Evolutionary conservation across 345 rosid genomes (phyloP), one percentile per base, ranked within the genome.

Genomic region (Linum usitatissimum): DNA sequence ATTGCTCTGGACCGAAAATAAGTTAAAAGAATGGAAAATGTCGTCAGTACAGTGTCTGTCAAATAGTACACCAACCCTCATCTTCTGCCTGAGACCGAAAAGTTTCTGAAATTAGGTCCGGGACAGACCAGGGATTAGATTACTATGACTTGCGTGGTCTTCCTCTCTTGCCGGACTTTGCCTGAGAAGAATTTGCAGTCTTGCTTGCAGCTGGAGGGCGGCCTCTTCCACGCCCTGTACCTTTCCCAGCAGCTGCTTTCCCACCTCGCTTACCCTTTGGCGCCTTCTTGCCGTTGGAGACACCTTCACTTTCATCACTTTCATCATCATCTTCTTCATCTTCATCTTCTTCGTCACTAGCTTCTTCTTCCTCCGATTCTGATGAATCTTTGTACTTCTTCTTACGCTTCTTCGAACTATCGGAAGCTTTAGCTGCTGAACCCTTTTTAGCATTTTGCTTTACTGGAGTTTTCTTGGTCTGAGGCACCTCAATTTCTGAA

Each of bases 111-210:
- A 21, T 21, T 62, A 56, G 13, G 2, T 6, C 1, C 28, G 15
- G 10, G 56, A 18, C 2, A 48, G 2, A 18, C 8, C 19, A 51
- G 60, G 38, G 38, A 45, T 45, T 45, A 55, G 38, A 45, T 45
- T 45, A 55, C 70, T 55, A 88, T 3, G 83, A 64, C 83, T 81
- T 86, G 2, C 90, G 83, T 9, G 92, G 90, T 67, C 96, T 79
- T 64, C 98, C 96, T 74, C 90, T 79, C 76, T 70, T 86, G 15
- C 90, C 86, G 3, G 77, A 34, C 73, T 79, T 85, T 3, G 18
- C 83, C 58, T 59, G 72, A 5, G 82, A 53, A 66, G 89, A 19
- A 57, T 30, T 68, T 8, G 74, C 51, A 31, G 69, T 71, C 59
- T 78, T 81, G 58, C 64, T 71, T 6, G 83, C 69, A 1, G 76